Conservation (phyloP, 768 basidiomycete genomes). For the Podaxis pistillaris region DNA sequence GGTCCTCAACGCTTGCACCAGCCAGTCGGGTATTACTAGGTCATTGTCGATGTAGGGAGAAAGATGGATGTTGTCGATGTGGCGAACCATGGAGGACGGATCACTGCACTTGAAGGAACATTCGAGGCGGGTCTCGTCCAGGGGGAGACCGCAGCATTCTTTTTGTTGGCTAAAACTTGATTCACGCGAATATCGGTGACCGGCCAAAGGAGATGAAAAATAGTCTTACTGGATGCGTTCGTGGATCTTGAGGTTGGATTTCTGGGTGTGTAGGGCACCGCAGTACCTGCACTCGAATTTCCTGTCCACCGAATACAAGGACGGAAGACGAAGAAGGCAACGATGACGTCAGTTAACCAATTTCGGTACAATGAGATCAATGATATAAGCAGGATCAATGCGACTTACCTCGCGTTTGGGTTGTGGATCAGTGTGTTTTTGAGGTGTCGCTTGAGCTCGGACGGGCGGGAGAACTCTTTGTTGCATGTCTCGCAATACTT, state of each 20-base stretch:
- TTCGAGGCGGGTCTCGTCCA: background rate
- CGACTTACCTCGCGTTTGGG: background rate
- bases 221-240: constrained; percentile 1
- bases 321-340: background rate
- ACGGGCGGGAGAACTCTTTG: background rate
- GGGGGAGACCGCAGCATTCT: background rate
- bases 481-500: constrained; percentile 4
- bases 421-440: background rate
- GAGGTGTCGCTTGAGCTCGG: constrained; percentile 4
- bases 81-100: background rate
- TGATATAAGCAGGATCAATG: background rate
- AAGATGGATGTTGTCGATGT: background rate
- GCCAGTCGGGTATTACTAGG: background rate
- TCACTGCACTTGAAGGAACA: constrained; percentile 1
- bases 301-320: background rate
- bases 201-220: no score
- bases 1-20: background rate
- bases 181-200: background rate
- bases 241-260: constrained; percentile 2
- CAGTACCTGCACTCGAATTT: background rate
- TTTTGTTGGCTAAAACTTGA: background rate
- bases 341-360: background rate
- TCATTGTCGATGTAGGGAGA: background rate
- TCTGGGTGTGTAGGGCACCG: background rate
- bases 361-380: background rate